Conservation (phyloP, 495 filamentous ascomycete species). For the Hyphodiscus hymeniophilus region DNA sequence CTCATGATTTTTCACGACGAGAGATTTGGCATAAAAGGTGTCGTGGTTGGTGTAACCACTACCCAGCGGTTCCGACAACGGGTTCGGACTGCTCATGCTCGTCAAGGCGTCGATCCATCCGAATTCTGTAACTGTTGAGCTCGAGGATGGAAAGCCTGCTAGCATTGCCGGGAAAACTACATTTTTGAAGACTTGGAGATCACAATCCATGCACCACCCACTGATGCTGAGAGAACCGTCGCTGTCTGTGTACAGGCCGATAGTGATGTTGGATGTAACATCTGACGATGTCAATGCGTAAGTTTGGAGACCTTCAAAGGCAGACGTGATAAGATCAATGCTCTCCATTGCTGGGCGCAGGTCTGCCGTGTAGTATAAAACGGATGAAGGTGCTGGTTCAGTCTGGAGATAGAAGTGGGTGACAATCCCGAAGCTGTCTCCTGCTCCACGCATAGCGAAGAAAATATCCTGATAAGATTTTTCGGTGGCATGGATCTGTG, state of each 20-base stretch:
- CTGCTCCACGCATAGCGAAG: constrained; percentile 46
- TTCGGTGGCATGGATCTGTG: constrained; percentile 28
- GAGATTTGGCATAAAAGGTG: constrained; percentile 45
- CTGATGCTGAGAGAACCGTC: constrained; percentile 23
- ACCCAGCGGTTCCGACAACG: constrained; percentile 23
- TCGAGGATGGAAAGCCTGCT: constrained; percentile 9
- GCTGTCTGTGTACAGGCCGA: constrained; percentile 44
- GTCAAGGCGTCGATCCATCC: constrained; percentile 30
- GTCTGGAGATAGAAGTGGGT: constrained; percentile 36
- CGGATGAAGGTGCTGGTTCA: constrained; percentile 43
- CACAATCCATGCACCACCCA: constrained; percentile 30
- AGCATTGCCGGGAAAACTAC: constrained; percentile 36
- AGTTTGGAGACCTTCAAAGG: constrained; percentile 38
- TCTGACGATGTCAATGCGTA: constrained; percentile 43
- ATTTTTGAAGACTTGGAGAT: constrained; percentile 25
- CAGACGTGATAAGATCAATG: constrained; percentile 31
- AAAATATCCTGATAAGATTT: constrained; percentile 39
- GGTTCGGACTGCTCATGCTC: constrained; percentile 22
- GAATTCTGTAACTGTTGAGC: background rate
- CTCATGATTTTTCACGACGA: constrained; percentile 24
- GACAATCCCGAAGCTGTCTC: constrained; percentile 48
- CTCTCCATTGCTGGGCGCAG: constrained; percentile 36
- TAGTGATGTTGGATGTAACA: constrained; percentile 40
- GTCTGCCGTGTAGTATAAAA: constrained; percentile 43
- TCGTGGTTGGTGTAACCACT: constrained; percentile 29